These are phyloP conservation scores for Stylosanthes scabra DNA, from an alignment of 331 rosid species.

Conservation along the genomic window DNA sequence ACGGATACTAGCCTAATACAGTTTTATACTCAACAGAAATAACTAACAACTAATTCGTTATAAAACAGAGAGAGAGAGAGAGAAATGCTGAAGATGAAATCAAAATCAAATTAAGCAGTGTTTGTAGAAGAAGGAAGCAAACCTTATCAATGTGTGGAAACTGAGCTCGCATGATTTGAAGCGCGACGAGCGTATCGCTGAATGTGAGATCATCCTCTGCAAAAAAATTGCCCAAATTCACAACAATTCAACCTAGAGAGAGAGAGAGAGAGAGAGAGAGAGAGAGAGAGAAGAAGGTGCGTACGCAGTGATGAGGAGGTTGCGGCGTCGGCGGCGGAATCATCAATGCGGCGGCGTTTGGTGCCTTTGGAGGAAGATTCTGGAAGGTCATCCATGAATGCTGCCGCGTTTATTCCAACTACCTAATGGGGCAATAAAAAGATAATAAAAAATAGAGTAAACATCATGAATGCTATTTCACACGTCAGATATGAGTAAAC, in stretches of 20 bases:
- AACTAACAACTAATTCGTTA: background rate
- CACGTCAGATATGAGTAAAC: too few species aligned
- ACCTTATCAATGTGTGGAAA: slow-evolving; percentile 78
- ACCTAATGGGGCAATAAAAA: background rate
- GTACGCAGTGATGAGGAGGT: slow-evolving; percentile 57
- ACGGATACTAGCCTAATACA: too few species aligned
- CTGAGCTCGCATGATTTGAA: slow-evolving; percentile 94
- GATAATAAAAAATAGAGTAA: too few species aligned
- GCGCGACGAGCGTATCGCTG: slow-evolving; percentile 79
- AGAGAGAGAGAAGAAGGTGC: background rate
- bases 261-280: slow-evolving; percentile 6
- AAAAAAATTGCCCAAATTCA: slow-evolving; percentile 5
- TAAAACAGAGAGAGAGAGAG: background rate
- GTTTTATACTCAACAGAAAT: background rate
- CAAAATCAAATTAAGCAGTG: background rate
- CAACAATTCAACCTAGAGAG: background rate
- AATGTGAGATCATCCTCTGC: slow-evolving; percentile 81
- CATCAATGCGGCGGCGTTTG: slow-evolving; percentile 67
- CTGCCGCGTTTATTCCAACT: background rate
- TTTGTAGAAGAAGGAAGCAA: background rate
- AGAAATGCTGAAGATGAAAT: background rate
- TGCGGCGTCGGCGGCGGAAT: slow-evolving; percentile 41
- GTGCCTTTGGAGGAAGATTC: slow-evolving; percentile 67
- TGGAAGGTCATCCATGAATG: slow-evolving; percentile 49
- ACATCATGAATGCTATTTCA: too few species aligned